These are phyloP conservation scores for Pelargonium australe DNA, from an alignment of 441 rosid species.

Conservation along the genomic window DNA sequence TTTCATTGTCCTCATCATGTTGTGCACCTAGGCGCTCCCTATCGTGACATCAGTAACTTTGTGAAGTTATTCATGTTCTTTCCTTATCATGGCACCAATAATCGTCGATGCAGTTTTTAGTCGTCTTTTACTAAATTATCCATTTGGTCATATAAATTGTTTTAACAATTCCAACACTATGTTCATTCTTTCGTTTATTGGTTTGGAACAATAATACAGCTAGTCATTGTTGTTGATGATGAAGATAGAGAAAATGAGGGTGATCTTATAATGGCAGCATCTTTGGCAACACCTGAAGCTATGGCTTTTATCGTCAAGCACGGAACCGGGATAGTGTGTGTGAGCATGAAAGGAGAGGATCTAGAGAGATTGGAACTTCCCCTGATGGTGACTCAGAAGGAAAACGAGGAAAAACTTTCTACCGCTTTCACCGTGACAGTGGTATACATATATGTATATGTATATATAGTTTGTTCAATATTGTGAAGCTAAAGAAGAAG, in stretches of 20 bases:
- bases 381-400: constrained; percentile 49
- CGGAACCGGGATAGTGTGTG: constrained; percentile 66
- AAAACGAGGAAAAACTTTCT: constrained; percentile 48
- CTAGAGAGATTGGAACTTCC: constrained; percentile 60
- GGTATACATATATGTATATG: constrained; percentile 27
- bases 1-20: no score
- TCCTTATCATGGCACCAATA: no score
- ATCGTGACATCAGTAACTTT: no score
- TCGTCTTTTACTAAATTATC: no score
- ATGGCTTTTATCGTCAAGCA: constrained; percentile 59
- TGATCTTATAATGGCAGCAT: constrained; percentile 57
- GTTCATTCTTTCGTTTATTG: neutral
- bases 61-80: no score
- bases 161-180: neutral
- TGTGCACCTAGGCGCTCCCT: no score
- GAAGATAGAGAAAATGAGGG: constrained; percentile 71
- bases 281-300: constrained; percentile 48
- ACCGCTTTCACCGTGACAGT: constrained; percentile 61
- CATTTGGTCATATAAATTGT: no score
- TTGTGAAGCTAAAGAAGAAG: neutral
- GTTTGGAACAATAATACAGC: constrained; percentile 26
- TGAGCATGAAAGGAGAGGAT: constrained; percentile 55
- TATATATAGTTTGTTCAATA: neutral
- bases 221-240: constrained; percentile 65
- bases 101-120: no score